Evolutionary conservation across 805 yeast species (phyloP).

Genomic region (Ogataea chonburiensis): DNA sequence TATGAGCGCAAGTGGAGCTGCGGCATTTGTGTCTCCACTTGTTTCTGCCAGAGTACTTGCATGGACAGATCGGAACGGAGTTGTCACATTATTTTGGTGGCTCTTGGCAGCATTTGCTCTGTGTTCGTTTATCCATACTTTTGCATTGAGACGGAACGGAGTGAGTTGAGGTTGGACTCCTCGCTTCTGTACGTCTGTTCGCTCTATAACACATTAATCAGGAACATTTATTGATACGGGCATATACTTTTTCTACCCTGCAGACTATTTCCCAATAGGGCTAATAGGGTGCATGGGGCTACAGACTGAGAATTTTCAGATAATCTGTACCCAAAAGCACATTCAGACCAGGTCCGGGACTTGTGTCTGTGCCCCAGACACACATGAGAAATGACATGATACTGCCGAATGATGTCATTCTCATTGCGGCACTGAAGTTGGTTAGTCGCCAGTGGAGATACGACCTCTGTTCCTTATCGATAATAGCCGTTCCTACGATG

Average conservation of each 20-base stretch:
- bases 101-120: neutral
- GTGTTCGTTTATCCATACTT: neutral
- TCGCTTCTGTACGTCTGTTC: too few relatives aligned
- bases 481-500: conserved; percentile 17
- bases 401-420: conserved; percentile 27
- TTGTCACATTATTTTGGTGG: conserved; percentile 4
- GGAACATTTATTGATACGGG: too few relatives aligned
- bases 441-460: conserved; percentile 14
- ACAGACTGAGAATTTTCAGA: neutral
- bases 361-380: neutral
- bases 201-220: too few relatives aligned
- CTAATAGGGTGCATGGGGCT: too few relatives aligned
- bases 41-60: conserved; percentile 43
- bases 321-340: neutral
- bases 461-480: conserved; percentile 7
- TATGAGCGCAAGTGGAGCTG: conserved; percentile 50
- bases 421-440: conserved; percentile 16
- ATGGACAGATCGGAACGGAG: neutral
- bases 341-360: conserved; percentile 1
- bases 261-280: too few relatives aligned
- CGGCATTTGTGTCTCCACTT: conserved; percentile 57
- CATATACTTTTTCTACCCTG: too few relatives aligned
- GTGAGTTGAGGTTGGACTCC: neutral
- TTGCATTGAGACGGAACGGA: neutral
- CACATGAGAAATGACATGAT: neutral